phyloP scores from a whole-genome alignment of 176 grass and related monocot genomes.

The Chrysopogon serrulatus region DNA sequence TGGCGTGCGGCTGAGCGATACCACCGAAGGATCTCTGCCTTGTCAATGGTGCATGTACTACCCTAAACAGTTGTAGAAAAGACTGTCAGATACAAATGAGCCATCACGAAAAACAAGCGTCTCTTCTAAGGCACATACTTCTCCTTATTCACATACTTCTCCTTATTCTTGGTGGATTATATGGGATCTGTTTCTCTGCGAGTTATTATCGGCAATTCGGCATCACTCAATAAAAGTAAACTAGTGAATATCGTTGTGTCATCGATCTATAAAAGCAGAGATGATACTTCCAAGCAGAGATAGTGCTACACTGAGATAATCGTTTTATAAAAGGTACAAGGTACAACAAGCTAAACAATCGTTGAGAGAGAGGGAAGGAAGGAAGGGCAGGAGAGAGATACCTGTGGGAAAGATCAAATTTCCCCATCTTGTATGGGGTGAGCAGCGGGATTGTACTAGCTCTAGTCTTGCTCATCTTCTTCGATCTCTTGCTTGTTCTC shows the following conservation, averaged over 20 bases:
- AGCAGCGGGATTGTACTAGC: constrained; percentile 24
- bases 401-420: constrained; percentile 52
- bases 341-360: too few species aligned
- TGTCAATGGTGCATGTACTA: constrained; percentile 57
- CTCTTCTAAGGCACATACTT: too few species aligned
- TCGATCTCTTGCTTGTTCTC: neutral
- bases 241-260: too few species aligned
- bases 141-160: too few species aligned
- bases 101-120: neutral
- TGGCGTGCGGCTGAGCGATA: constrained; percentile 48
- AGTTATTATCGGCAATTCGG: too few species aligned
- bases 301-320: too few species aligned
- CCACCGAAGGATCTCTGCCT: constrained; percentile 33
- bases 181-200: too few species aligned
- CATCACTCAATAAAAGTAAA: too few species aligned
- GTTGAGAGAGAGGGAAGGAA: neutral
- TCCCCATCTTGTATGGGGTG: constrained; percentile 53
- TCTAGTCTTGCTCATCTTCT: neutral
- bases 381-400: neutral
- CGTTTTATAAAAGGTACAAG: too few species aligned
- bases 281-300: too few species aligned
- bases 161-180: neutral
- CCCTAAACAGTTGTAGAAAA: constrained; percentile 6
- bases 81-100: neutral
- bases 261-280: too few species aligned